Percentiles rank a stretch among this genome's conserved stretches.
Evolutionary conservation across 169 alveolate species (phyloP).

Genomic region (Eimeria maxima): DNA sequence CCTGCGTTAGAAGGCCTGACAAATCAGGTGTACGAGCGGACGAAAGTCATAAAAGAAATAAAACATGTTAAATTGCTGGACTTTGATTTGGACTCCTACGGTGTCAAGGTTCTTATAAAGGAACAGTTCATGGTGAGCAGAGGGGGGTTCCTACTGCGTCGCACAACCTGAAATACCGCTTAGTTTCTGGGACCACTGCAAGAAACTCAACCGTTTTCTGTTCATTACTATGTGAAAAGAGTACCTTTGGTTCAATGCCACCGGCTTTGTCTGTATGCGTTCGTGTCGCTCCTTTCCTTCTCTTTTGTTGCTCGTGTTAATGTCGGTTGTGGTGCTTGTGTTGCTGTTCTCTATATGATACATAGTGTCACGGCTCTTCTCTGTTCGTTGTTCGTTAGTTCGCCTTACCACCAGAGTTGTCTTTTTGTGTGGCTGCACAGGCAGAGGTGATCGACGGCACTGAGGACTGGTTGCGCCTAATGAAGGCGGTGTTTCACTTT

Average conservation of each 20-base stretch:
- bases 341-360: too few relatives aligned
- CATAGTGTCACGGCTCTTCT: too few relatives aligned
- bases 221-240: too few relatives aligned
- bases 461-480: slow-evolving; percentile 91
- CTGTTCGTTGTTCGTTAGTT: too few relatives aligned
- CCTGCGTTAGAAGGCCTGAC: slow-evolving; percentile 70
- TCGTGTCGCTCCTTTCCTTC: too few relatives aligned
- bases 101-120: slow-evolving; percentile 11
- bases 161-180: too few relatives aligned
- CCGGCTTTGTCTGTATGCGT: background rate
- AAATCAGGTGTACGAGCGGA: slow-evolving; percentile 29
- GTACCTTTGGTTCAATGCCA: too few relatives aligned
- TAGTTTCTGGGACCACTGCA: too few relatives aligned
- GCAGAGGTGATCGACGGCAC: slow-evolving; percentile 93
- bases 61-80: slow-evolving; percentile 46
- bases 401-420: background rate
- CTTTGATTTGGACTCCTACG: slow-evolving; percentile 54
- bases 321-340: too few relatives aligned
- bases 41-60: slow-evolving; percentile 14
- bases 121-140: slow-evolving; percentile 44
- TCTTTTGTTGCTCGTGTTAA: too few relatives aligned
- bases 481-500: slow-evolving; percentile 95
- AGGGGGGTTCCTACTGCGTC: too few relatives aligned
- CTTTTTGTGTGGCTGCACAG: slow-evolving; percentile 10
- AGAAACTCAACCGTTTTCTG: too few relatives aligned